Conservation (phyloP, 352 stramenopile genomes). For the Pythium pyrilobum region DNA sequence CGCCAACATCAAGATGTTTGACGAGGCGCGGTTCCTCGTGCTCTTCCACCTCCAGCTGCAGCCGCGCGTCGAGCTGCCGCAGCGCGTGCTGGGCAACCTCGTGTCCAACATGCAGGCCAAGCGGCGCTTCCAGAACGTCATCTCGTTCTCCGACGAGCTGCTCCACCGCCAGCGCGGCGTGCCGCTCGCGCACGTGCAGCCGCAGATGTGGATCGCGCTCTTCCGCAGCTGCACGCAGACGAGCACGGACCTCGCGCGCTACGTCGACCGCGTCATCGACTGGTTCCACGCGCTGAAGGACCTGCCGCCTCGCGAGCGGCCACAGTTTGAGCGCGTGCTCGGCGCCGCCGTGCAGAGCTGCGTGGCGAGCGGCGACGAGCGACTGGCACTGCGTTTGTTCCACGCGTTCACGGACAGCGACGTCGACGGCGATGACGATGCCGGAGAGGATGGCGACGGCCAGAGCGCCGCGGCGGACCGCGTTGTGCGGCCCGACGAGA, state of each 20-base stretch:
- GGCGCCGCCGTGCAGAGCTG: constrained; percentile 67
- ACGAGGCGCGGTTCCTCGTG: constrained; percentile 38
- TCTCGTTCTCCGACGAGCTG: constrained; percentile 34
- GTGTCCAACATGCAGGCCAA: constrained; percentile 41
- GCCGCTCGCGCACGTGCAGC: constrained; percentile 36
- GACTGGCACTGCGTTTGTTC: constrained; percentile 50
- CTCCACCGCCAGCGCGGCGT: constrained; percentile 24
- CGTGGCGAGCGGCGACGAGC: constrained; percentile 30
- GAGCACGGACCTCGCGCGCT: neutral
- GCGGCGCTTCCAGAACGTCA: constrained; percentile 19
- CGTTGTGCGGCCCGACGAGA: constrained; percentile 44
- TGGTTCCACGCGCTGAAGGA: constrained; percentile 22
- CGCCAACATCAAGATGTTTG: constrained; percentile 58
- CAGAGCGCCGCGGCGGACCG: neutral
- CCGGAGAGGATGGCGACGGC: neutral
- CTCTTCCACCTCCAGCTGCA: constrained; percentile 35
- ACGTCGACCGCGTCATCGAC: constrained; percentile 30
- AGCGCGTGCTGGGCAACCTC: constrained; percentile 45
- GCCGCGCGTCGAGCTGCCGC: constrained; percentile 25
- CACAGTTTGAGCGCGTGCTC: constrained; percentile 50
- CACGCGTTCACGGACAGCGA: constrained; percentile 25
- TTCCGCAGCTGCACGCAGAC: constrained; percentile 32
- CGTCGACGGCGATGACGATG: neutral
- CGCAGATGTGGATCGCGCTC: constrained; percentile 58
- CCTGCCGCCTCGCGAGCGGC: neutral